Evolutionary conservation across 768 basidiomycete species (phyloP).

Genomic region (Mrakia gelida): DNA sequence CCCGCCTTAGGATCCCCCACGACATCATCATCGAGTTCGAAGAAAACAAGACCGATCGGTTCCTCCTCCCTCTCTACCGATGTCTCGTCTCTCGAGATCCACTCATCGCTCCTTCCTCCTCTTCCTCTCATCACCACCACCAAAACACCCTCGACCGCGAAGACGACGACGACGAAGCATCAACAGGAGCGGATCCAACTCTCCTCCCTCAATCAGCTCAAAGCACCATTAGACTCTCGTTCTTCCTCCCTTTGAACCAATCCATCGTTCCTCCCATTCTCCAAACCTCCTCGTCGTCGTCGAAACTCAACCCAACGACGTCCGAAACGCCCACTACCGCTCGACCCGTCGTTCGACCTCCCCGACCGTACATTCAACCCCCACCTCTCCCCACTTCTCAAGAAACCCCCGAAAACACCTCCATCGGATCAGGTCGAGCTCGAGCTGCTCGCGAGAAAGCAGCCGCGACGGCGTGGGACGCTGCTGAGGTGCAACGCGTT

Average conservation of each 20-base stretch:
- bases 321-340: not conserved
- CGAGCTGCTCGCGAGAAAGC: not conserved
- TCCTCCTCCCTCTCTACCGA: slow-evolving; percentile 30
- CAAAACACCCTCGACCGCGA: not conserved
- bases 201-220: not conserved
- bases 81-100: slow-evolving; percentile 20
- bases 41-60: slow-evolving; percentile 33
- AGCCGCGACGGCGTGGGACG: not conserved
- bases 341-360: not conserved
- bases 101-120: not conserved
- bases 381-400: not conserved
- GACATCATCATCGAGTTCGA: slow-evolving; percentile 35
- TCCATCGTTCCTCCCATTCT: not conserved
- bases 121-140: not conserved
- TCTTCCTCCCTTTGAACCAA: not conserved
- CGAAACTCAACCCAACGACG: too few relatives aligned
- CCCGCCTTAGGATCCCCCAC: slow-evolving; percentile 10
- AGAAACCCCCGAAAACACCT: not conserved
- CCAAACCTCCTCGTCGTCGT: not conserved
- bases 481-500: not conserved
- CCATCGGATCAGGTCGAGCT: not conserved
- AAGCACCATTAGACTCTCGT: not conserved
- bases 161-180: not conserved
- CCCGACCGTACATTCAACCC: not conserved
- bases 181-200: not conserved